These are phyloP conservation scores for Cystobasidium ongulense DNA, from an alignment of 768 basidiomycete genomes.

Conservation along the genomic window DNA sequence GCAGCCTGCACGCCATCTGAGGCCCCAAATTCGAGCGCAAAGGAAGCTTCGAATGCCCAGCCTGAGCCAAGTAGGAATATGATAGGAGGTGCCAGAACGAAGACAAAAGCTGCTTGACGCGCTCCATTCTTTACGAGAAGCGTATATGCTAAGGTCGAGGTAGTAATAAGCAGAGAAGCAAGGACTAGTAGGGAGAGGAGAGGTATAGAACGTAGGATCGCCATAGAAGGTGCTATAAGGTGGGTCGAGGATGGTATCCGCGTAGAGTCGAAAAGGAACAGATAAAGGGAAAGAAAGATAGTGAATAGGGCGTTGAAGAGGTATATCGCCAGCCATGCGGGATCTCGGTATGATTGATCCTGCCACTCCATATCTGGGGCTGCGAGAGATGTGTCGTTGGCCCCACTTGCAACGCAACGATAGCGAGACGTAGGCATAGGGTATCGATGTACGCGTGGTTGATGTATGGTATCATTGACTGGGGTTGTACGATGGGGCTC, in stretches of 20 bases:
- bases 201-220: slow-evolving; percentile 2
- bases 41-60: slow-evolving; percentile 17
- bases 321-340: slow-evolving; percentile 5
- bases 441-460: background rate
- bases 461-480: background rate
- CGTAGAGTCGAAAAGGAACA: background rate
- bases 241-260: background rate
- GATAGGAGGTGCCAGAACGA: slow-evolving; percentile 5
- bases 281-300: background rate
- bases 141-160: slow-evolving; percentile 1
- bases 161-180: background rate
- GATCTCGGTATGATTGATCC: slow-evolving; percentile 11
- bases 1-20: background rate
- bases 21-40: background rate
- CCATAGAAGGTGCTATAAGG: slow-evolving; percentile 3
- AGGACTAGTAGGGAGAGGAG: background rate
- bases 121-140: slow-evolving; percentile 12
- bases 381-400: background rate
- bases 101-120: background rate
- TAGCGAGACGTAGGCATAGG: slow-evolving; percentile 13
- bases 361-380: background rate
- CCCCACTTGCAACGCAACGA: background rate
- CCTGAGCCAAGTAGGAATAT: background rate
- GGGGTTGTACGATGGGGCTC: background rate
- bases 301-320: slow-evolving; percentile 7